Base-by-base conservation (phyloP, 768 basidiomycete species). In the Xerocomus potaroensis region DNA sequence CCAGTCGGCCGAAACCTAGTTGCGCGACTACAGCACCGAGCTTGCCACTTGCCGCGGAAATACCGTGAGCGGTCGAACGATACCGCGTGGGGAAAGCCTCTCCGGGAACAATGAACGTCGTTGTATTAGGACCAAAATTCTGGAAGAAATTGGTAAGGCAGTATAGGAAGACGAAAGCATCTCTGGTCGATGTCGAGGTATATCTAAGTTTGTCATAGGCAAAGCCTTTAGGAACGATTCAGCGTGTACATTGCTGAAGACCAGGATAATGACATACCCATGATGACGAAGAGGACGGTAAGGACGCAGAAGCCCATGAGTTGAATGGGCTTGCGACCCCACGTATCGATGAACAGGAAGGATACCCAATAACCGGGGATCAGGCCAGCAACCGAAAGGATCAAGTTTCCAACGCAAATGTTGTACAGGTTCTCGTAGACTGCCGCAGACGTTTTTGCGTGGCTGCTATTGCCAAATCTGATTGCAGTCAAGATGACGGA, bases 101-200 rank as follows among this genome's bases (percentile, higher is more conserved):
- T 53, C 86, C 87, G 0, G 90, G 88, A 4, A 91, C 70, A 45
- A 91, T 48, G 64, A 92, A 91, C 0, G 88, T 90, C 1, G 87
- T 91, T 0, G 77, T 77, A 56, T 90, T 88, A 9, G 84, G 86
- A 2, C 87, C 89, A 51, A 90, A 91, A 69, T 91, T 91, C 71
- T 88, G 84, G 84, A 91, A 89, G 71, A 90, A 90, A 63, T 87
- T 85, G 57, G 87, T 78, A n/a, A 92, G 71, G 62, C 87, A 87
- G 71, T 91, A 92, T 22, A 89, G 76, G 70, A 86, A 84, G 40
- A 89, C 81, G 63, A 92, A 91, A 2, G 74, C 87, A 29, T 79
- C 78, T 14, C 40, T 73, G 16, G 69, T 63, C 2, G 62, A 10
- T 3, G 54, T 4, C 2, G 72, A 75, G 24, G 74, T 71, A 40